These are phyloP conservation scores for Penicillium pancosmium DNA, from an alignment of 495 filamentous ascomycete species.

Conservation along the genomic window DNA sequence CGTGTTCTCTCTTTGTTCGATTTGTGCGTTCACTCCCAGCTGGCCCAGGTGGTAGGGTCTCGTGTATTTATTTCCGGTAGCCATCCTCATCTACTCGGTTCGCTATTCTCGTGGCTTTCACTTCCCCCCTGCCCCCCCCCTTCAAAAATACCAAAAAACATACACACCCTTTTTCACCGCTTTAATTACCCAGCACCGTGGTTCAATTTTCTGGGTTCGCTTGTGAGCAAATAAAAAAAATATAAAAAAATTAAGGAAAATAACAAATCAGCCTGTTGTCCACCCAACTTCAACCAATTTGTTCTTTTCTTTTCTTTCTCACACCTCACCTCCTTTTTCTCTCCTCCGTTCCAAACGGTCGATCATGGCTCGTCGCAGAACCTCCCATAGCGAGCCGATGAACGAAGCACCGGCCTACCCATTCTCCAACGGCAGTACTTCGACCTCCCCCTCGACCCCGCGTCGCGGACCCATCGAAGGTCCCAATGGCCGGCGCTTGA, in stretches of 20 bases:
- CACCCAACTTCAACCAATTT: constrained; percentile 1
- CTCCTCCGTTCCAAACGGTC: constrained; percentile 12
- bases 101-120: too few relatives aligned
- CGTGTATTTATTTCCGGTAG: too few relatives aligned
- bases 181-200: too few relatives aligned
- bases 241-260: constrained; percentile 10
- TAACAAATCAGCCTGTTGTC: constrained; percentile 5
- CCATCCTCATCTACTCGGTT: too few relatives aligned
- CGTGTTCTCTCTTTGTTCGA: not conserved
- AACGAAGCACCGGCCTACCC: constrained; percentile 44
- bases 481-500: constrained; percentile 46
- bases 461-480: constrained; percentile 49
- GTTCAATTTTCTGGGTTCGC: constrained; percentile 1
- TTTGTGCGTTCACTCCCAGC: not conserved
- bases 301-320: constrained; percentile 7
- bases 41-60: not conserved
- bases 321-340: constrained; percentile 9
- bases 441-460: constrained; percentile 21
- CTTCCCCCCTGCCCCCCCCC: too few relatives aligned
- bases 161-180: not conserved
- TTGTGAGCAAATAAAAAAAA: constrained; percentile 1
- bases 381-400: constrained; percentile 46
- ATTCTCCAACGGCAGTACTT: constrained; percentile 26
- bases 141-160: not conserved
- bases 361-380: constrained; percentile 49